Base-by-base conservation (phyloP, 2,329 filamentous ascomycete species). In the Fusarium chlamydosporum region DNA sequence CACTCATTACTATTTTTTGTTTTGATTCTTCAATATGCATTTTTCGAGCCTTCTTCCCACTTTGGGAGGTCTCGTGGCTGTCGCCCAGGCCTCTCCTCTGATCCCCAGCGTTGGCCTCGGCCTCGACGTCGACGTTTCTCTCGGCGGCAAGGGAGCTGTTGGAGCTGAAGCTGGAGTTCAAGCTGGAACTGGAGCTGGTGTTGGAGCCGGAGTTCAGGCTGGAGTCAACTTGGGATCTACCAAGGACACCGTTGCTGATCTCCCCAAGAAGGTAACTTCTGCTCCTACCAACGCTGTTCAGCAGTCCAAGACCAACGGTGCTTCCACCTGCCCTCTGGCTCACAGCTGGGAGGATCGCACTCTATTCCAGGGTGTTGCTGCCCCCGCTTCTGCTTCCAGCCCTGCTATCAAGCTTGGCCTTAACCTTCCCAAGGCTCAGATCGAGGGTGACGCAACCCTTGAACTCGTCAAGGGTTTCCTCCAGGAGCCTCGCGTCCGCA, bases 381-480 rank as follows among this genome's bases (percentile, higher is more conserved):
- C 71, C 9, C 48, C 67, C 13, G 67, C 61, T 12, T 66, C 69
- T 13, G 67, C 61, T 23, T 63, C 67, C 18, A 61, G 67, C 4
- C 45, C 65, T 7, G 73, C 71, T 35, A 61, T 75, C 29, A 52
- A 54, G 46, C 68, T 75, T 18, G 73, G 69, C 7, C 67, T 75
- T 11, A 65, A 69, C 68, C 65, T 75, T 1, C 67, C 63, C 27
- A 67, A 73, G 34, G 73, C 73, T 27, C 85, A 84, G 72, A 78
- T 85, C 42, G 81, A 83, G 68, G 86, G 85, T 67, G 75, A 76
- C n/a, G 81, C 84, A 40, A 78, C 77, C 15, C 81, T 83, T 13
- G 77, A 80, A 56, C 74, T 86, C 23, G 80, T 78, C 1, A 67
- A 84, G 31, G 75, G 77, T 18, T 75, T 83, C 38, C 75, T 82